Evolutionary conservation across 129 eudicot species (phyloP), one percentile per base, ranked within the genome.

Genomic region (Ambrosia artemisiifolia): DNA sequence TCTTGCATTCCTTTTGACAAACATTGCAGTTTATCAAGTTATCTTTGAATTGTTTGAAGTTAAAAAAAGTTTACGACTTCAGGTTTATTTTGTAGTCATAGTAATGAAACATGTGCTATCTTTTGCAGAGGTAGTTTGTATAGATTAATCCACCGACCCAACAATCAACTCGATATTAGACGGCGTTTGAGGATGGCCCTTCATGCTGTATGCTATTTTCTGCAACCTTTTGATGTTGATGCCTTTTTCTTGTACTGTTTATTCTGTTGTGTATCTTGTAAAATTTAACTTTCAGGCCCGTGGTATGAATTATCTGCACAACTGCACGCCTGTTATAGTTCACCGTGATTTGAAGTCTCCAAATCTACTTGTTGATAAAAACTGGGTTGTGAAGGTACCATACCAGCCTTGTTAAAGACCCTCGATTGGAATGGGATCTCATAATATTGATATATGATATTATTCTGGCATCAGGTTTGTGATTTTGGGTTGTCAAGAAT

Each of bases 301-400:
- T 55, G 98, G 98, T 67, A 88, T 92, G 98, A 92, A 92, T 89
- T 92, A 92, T 83, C 81, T 92, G 78, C 98, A 92, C 81, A 92
- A 85, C 74, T 86, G 96, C 85, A 76, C 87, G 11, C 98, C 98
- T 2, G 86, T 89, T 67, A 82, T 92, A 76, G 98, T 92, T 75
- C 98, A 92, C 72, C 96, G 98, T 55, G 98, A 92, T 83, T 78
- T 92, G 78, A 92, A 92, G 81, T 83, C 98, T 17, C 98, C 98
- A 70, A 92, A 92, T 78, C 94, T 92, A 46, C 96, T 92, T 63
- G 98, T 92, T 63, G 98, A 92, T 78, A 92, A 84, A 78, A 92
- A 92, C 69, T 92, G 98, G 98, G 98, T 92, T 71, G 98, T 92
- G 64, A 92, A 92, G 98, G 98, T 92, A 75, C 46, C 46, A 44